These are phyloP conservation scores for Dothistroma pini DNA, from an alignment of 2,329 filamentous ascomycete genomes.

Conservation along the genomic window DNA sequence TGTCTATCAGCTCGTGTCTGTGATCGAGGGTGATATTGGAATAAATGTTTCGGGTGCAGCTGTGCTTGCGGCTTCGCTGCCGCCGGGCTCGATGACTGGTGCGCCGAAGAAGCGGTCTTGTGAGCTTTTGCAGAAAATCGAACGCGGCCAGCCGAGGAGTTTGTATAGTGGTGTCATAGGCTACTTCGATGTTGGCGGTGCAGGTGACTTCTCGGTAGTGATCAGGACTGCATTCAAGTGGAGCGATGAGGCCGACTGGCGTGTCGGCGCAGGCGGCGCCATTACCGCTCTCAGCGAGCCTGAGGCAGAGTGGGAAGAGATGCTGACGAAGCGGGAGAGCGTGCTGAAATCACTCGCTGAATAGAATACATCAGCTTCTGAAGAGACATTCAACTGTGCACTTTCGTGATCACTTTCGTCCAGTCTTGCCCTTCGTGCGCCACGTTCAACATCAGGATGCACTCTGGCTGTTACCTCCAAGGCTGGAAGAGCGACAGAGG, in stretches of 20 bases:
- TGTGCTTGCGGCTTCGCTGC: conserved; percentile 71
- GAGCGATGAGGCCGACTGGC: conserved; percentile 67
- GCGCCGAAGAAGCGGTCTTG: conserved; percentile 92
- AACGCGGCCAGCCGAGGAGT: conserved; percentile 61
- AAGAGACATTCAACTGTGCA: conserved; percentile 13
- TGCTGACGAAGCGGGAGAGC: conserved; percentile 52
- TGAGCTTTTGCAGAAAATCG: conserved; percentile 70
- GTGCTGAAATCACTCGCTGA: conserved; percentile 20
- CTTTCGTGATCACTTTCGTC: background rate
- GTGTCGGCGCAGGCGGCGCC: conserved; percentile 83
- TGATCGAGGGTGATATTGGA: conserved; percentile 68
- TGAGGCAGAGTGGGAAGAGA: conserved; percentile 83
- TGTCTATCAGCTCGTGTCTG: conserved; percentile 87
- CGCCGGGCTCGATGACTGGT: conserved; percentile 94
- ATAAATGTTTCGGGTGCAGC: conserved; percentile 60
- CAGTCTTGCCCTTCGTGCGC: background rate
- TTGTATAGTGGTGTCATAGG: conserved; percentile 87
- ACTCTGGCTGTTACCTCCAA: background rate
- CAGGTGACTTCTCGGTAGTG: conserved; percentile 85
- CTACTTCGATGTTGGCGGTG: conserved; percentile 81
- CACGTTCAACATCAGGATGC: too few relatives aligned
- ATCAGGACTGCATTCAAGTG: conserved; percentile 78
- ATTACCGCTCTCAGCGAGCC: conserved; percentile 80
- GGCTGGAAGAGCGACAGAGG: too few relatives aligned
- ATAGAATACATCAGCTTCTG: conserved; percentile 3